A percentile compares a stretch with the other conserved stretches of the same genome.
Conservation (phyloP, 148 eudicot species). For the Chenopodium quinoa region DNA sequence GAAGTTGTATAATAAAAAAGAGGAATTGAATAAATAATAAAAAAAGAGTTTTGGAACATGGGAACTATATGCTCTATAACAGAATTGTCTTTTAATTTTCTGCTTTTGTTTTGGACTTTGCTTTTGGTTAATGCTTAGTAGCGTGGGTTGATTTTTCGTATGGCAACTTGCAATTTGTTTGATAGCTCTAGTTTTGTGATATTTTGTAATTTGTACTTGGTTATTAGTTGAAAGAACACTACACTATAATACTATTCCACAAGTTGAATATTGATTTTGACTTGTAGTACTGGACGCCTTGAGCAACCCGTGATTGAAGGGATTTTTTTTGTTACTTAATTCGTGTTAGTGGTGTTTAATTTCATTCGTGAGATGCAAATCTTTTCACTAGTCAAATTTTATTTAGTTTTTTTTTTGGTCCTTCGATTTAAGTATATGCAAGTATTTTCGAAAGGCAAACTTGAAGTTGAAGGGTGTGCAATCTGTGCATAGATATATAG, state of each 20-base stretch:
- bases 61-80: neutral
- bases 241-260: neutral
- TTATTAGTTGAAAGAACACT: neutral
- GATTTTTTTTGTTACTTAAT: too few relatives aligned
- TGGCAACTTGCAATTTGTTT: neutral
- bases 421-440: too few relatives aligned
- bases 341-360: too few relatives aligned
- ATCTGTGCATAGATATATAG: too few relatives aligned
- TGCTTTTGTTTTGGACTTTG: neutral
- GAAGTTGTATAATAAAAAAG: neutral
- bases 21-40: neutral
- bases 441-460: too few relatives aligned
- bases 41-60: slow-evolving; percentile 8
- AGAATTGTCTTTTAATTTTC: neutral
- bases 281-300: neutral
- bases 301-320: neutral
- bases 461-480: too few relatives aligned
- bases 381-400: too few relatives aligned
- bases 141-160: neutral
- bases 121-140: neutral
- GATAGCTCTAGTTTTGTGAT: neutral
- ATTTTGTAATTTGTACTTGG: neutral
- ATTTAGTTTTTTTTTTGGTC: too few relatives aligned
- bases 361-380: too few relatives aligned
- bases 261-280: neutral